phyloP scores from a whole-genome alignment of 352 stramenopile genomes.

The Globisporangium cederbergense region DNA sequence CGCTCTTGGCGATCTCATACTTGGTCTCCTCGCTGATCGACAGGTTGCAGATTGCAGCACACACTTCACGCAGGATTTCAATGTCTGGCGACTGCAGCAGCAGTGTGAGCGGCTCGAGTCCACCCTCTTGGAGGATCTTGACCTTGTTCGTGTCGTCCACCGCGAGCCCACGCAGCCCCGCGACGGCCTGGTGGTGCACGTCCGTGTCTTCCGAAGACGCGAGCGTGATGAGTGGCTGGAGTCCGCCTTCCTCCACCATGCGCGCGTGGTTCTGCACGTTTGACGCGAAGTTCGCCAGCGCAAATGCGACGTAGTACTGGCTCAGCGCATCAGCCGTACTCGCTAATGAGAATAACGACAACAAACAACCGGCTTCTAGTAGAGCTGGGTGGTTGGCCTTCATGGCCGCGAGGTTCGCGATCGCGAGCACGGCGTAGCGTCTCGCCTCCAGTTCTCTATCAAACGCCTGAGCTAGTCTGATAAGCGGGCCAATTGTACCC shows the following conservation, averaged over 20 bases:
- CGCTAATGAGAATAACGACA: slow-evolving; percentile 91
- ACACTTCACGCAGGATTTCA: slow-evolving; percentile 93
- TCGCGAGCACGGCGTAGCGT: slow-evolving; percentile 91
- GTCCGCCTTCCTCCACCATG: slow-evolving; percentile 93
- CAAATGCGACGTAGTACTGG: slow-evolving; percentile 94
- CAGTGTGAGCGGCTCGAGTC: slow-evolving; percentile 90
- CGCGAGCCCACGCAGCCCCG: slow-evolving; percentile 91
- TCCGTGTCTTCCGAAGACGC: slow-evolving; percentile 89
- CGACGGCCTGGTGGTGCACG: slow-evolving; percentile 93
- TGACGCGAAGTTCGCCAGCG: slow-evolving; percentile 94
- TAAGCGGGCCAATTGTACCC: slow-evolving; percentile 91
- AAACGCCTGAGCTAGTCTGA: slow-evolving; percentile 80
- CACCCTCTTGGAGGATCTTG: slow-evolving; percentile 96
- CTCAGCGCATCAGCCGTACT: slow-evolving; percentile 91
- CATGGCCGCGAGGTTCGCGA: slow-evolving; percentile 95
- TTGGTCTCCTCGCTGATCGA: slow-evolving; percentile 96
- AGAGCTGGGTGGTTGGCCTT: slow-evolving; percentile 93
- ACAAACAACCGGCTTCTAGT: slow-evolving; percentile 88
- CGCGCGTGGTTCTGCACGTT: slow-evolving; percentile 90
- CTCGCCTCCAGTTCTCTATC: slow-evolving; percentile 92
- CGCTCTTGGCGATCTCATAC: slow-evolving; percentile 95
- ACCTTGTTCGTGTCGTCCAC: slow-evolving; percentile 91
- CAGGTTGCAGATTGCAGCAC: slow-evolving; percentile 93
- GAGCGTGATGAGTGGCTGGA: slow-evolving; percentile 95
- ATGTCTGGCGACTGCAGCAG: slow-evolving; percentile 89